Percentiles rank a stretch among this genome's conserved stretches.
phyloP scores from a whole-genome alignment of 371 early-diverging fungal species.

The Smittium culicis region DNA sequence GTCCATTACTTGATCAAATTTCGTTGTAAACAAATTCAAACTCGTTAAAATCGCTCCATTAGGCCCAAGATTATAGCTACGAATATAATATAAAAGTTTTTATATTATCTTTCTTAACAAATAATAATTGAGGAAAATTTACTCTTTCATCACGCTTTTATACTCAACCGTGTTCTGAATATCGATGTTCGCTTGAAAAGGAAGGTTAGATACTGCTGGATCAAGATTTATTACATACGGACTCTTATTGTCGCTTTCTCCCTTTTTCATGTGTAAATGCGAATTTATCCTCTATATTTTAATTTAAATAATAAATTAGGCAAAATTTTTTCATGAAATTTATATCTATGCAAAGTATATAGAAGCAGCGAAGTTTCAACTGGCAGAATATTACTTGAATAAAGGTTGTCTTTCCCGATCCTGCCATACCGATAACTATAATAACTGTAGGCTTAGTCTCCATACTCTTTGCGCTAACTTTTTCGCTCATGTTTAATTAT shows the following conservation, averaged over 20 bases:
- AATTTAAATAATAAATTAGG: too few species aligned
- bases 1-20: conserved; percentile 88
- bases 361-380: too few species aligned
- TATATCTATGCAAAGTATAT: too few species aligned
- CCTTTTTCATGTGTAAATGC: conserved; percentile 57
- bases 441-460: conserved; percentile 53
- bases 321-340: conserved; percentile 2
- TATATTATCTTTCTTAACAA: neutral
- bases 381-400: conserved; percentile 83
- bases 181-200: conserved; percentile 94
- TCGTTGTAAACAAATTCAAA: conserved; percentile 92
- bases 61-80: conserved; percentile 83
- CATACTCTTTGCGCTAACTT: neutral
- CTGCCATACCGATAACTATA: conserved; percentile 96
- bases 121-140: too few species aligned
- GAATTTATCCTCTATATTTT: conserved; percentile 66
- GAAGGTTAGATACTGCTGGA: conserved; percentile 88
- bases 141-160: conserved; percentile 98
- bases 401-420: conserved; percentile 97
- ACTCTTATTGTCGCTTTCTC: too few species aligned
- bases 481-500: neutral
- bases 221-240: conserved; percentile 95
- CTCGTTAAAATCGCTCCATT: conserved; percentile 98
- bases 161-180: conserved; percentile 98
- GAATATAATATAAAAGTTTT: conserved; percentile 25